Conservation (phyloP, 495 filamentous ascomycete genomes). For the Lasiosphaeria hispida region DNA sequence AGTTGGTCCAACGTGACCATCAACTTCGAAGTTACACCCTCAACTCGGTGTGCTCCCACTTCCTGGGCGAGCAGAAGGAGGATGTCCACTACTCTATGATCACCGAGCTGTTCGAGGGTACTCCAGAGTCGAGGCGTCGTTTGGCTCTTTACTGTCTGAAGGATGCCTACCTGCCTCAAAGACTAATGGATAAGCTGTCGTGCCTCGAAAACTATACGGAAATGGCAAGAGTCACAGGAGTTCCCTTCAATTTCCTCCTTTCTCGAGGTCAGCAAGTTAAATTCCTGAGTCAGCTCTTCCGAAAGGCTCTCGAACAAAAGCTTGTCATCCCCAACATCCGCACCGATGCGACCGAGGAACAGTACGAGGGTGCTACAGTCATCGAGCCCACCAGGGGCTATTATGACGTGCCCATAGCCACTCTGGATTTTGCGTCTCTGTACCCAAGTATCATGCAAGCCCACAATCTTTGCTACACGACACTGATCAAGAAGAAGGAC, state of each 20-base stretch:
- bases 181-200: conserved; percentile 95
- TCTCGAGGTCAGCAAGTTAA: conserved; percentile 94
- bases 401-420: conserved; percentile 92
- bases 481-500: conserved; percentile 75
- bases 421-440: conserved; percentile 96
- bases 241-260: conserved; percentile 94
- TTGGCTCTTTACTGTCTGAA: conserved; percentile 96
- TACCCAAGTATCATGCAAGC: conserved; percentile 99
- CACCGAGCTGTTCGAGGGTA: conserved; percentile 94
- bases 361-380: conserved; percentile 97
- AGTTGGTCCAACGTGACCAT: conserved; percentile 89
- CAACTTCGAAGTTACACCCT: conserved; percentile 95
- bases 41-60: conserved; percentile 96
- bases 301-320: conserved; percentile 86
- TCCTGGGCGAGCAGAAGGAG: conserved; percentile 96
- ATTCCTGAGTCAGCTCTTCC: conserved; percentile 95
- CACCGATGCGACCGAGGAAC: conserved; percentile 64
- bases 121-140: conserved; percentile 82
- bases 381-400: conserved; percentile 93
- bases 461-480: conserved; percentile 98
- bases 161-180: conserved; percentile 92
- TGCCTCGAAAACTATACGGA: conserved; percentile 98
- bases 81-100: conserved; percentile 99
- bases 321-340: conserved; percentile 87
- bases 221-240: conserved; percentile 98